Base-by-base conservation (phyloP, 192 early-diverging fungal genomes). In the Coemansia sp. region DNA sequence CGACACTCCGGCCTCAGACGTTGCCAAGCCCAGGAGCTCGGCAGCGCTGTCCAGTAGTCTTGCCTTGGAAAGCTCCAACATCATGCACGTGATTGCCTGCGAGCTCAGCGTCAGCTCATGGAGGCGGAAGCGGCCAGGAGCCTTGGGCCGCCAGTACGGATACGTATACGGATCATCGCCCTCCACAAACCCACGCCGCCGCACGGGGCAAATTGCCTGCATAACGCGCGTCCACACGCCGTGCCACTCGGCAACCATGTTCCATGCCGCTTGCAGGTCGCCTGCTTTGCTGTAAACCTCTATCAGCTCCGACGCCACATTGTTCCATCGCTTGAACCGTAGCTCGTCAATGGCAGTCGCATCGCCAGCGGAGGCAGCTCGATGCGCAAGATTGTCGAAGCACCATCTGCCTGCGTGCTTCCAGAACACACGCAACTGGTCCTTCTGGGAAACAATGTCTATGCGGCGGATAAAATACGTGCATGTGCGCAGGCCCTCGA, bases 241-340 rank as follows among this genome's bases (percentile, higher is more conserved):
- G 49, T 76, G 73, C 78, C 78, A 81, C 44, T 69, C 70, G 12
- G 43, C 59, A 30, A 81, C 24, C 15, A 79, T 24, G 11, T 24
- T 45, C 72, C 68, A 74, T 0, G 75, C 69, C 15, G 51, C 63
- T 18, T 35, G 48, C 30, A 72, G 43, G 4, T 39, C 60, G 18
- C 41, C 60, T 16, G 58, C 57, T 14, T 23, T 49, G 62, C 66
- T 62, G 21, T 62, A 52, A 4, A 60, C 6, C 10, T 55, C 67
- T 2, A 68, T 45, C 10, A 68, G 33, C 36, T 68, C 65, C 63
- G 78, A 81, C 7, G 73, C 73, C 9, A 81, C 73, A 56, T 81
- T 69, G 67, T 70, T 73, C 78, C 78, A 81, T 39, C 78, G 66
- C 67, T 76, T 81, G 56, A 81, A 73, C 53, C 63, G 66, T 66